Percentiles rank a stretch among this genome's conserved stretches.
phyloP scores from a whole-genome alignment of 345 rosid species.

The Gossypium bickii region DNA sequence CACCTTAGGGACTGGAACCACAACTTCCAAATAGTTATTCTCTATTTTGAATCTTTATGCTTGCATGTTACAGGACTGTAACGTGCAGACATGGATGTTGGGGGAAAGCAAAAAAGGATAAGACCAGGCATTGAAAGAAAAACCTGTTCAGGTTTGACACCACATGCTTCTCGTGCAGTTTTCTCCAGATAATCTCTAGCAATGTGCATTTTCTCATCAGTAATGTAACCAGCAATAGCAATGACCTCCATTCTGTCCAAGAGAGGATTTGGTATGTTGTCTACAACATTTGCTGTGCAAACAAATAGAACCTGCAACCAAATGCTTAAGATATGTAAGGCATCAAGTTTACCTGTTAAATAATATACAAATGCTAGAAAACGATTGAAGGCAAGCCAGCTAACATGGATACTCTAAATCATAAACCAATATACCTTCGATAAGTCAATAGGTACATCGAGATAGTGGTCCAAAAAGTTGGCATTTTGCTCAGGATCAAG shows the following conservation, averaged over 20 bases:
- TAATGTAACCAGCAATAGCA: conserved; percentile 94
- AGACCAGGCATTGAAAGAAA: conserved; percentile 1
- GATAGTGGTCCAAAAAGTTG: conserved; percentile 96
- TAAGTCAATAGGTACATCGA: conserved; percentile 89
- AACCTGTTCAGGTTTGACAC: conserved; percentile 91
- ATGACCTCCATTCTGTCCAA: conserved; percentile 99
- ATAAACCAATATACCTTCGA: conserved; percentile 59
- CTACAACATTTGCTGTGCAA: conserved; percentile 98
- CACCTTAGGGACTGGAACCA: not conserved
- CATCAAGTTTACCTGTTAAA: not conserved
- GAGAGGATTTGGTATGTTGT: conserved; percentile 91
- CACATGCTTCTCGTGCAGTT: conserved; percentile 80
- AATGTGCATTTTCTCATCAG: conserved; percentile 96
- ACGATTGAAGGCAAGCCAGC: not conserved
- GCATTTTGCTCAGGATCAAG: conserved; percentile 99
- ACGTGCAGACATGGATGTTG: not conserved
- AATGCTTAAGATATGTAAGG: not conserved
- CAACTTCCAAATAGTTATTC: not conserved
- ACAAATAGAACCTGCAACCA: conserved; percentile 87
- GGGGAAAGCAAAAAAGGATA: not conserved
- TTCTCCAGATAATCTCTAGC: conserved; percentile 98
- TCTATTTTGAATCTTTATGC: not conserved
- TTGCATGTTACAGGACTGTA: not conserved
- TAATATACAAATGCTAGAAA: not conserved
- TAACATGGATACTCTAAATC: not conserved